phyloP scores from a whole-genome alignment of 1,284 basidiomycete species.

The Bjerkandera adusta region DNA sequence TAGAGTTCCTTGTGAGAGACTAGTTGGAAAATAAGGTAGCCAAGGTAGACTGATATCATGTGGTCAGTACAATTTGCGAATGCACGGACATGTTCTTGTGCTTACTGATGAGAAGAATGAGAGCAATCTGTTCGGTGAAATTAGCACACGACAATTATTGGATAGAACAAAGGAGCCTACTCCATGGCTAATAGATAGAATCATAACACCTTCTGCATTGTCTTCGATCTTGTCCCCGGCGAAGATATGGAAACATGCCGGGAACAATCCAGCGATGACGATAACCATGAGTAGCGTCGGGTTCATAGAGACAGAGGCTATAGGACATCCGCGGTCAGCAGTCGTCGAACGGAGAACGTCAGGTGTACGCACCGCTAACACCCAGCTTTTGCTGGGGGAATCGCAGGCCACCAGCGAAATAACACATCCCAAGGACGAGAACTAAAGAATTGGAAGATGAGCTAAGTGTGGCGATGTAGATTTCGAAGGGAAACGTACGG shows the following conservation, averaged over 20 bases:
- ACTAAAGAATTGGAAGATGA: conserved; percentile 38
- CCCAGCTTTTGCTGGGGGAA: conserved; percentile 77
- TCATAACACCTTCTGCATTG: conserved; percentile 39
- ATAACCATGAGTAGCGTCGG: conserved; percentile 77
- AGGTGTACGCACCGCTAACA: conserved; percentile 44
- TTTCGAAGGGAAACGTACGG: conserved; percentile 39
- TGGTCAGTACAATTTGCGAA: conserved; percentile 8
- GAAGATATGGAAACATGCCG: conserved; percentile 54
- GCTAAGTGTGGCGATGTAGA: neutral
- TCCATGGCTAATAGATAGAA: conserved; percentile 77
- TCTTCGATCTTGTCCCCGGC: conserved; percentile 25
- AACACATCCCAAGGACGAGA: conserved; percentile 82
- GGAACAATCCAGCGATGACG: conserved; percentile 79
- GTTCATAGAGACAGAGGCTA: conserved; percentile 42
- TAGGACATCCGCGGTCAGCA: conserved; percentile 1
- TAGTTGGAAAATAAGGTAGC: conserved; percentile 83
- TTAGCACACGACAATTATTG: neutral
- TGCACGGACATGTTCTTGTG: conserved; percentile 3
- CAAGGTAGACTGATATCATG: conserved; percentile 53
- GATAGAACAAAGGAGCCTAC: conserved; percentile 41
- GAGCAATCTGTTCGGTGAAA: conserved; percentile 50
- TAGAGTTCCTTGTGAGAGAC: conserved; percentile 82
- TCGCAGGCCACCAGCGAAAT: conserved; percentile 67
- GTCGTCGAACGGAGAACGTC: neutral
- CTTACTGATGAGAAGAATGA: conserved; percentile 79